Evolutionary conservation across 345 rosid species (phyloP).

Genomic region (Mercurialis annua): DNA sequence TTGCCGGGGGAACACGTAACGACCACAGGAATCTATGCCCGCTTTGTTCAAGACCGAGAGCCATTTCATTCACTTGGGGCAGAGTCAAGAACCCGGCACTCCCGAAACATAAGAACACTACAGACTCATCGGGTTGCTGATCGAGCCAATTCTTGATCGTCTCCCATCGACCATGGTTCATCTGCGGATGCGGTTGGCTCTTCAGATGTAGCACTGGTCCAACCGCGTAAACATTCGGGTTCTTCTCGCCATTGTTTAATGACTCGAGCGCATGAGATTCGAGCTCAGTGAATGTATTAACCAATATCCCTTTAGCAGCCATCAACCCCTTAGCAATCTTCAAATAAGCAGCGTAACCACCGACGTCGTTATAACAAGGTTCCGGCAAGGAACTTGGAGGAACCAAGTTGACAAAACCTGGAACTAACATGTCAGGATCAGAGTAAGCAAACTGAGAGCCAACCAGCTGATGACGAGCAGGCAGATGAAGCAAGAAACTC

Average conservation of each 20-base stretch:
- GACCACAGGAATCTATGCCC: constrained; percentile 27
- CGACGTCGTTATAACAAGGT: neutral
- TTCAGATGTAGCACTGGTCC: constrained; percentile 1
- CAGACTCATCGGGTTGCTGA: constrained; percentile 19
- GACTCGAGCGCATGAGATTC: neutral
- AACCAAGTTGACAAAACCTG: constrained; percentile 5
- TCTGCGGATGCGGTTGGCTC: neutral
- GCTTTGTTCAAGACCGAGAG: constrained; percentile 16
- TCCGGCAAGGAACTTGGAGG: neutral
- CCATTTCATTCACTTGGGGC: constrained; percentile 22
- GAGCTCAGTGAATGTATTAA: constrained; percentile 11
- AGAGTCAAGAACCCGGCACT: constrained; percentile 14
- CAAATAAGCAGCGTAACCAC: constrained; percentile 8
- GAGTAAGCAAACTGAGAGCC: constrained; percentile 5
- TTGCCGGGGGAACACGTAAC: neutral
- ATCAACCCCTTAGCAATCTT: neutral
- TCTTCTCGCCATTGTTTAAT: neutral
- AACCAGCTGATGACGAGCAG: constrained; percentile 3
- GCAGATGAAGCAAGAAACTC: constrained; percentile 13
- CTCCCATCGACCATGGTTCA: neutral
- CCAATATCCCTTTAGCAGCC: constrained; percentile 9
- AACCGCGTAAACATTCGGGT: neutral
- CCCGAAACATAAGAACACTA: constrained; percentile 26
- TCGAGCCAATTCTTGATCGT: constrained; percentile 2
- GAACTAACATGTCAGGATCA: neutral